Conservation (phyloP, 306 rosid genomes). For the Cicer chorassanicum region DNA sequence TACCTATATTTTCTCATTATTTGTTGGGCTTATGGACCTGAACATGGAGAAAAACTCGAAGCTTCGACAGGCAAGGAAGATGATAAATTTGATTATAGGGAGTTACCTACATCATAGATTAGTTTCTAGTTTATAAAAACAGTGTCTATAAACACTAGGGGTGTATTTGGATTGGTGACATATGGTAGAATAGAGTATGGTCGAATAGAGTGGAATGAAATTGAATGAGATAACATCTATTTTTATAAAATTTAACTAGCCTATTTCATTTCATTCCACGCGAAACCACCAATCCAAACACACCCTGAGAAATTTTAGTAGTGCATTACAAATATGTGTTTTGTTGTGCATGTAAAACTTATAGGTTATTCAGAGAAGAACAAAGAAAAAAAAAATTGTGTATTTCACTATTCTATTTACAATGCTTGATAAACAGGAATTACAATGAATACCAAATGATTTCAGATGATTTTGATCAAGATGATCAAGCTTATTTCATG, state of each 20-base stretch:
- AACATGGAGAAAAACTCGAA: conserved; percentile 12
- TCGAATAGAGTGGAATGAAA: too few relatives aligned
- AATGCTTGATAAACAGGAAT: neutral
- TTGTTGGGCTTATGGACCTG: conserved; percentile 50
- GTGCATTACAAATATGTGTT: neutral
- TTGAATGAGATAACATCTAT: too few relatives aligned
- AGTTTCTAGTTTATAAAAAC: neutral
- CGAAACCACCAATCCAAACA: too few relatives aligned
- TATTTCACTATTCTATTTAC: neutral
- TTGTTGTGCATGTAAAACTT: neutral
- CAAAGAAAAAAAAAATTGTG: neutral
- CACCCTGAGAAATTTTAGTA: neutral
- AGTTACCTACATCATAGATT: conserved; percentile 47
- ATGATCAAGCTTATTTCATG: neutral
- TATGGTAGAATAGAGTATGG: too few relatives aligned
- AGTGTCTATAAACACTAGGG: neutral
- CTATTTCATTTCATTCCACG: too few relatives aligned
- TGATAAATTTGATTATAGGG: conserved; percentile 43
- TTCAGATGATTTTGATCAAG: neutral
- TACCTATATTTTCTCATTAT: conserved; percentile 50
- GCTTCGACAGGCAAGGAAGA: conserved; percentile 42
- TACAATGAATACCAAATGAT: neutral
- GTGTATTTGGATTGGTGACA: too few relatives aligned
- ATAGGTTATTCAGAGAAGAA: neutral
- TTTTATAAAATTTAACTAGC: too few relatives aligned